Evolutionary conservation across 768 basidiomycete genomes (phyloP).

Genomic region (Macrolepiota fuliginosa): DNA sequence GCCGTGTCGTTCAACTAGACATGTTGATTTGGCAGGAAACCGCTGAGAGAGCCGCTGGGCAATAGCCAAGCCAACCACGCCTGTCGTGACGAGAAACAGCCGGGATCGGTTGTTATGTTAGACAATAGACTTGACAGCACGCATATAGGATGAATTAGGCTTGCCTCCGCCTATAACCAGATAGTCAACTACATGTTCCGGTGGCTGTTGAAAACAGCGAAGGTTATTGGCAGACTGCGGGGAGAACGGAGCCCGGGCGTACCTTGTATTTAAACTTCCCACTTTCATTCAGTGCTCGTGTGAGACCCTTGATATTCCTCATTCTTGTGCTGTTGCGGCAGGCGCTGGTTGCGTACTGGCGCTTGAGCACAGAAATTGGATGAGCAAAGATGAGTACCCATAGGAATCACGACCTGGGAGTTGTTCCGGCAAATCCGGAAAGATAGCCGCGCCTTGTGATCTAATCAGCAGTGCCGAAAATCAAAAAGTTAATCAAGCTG

Average conservation of each 20-base stretch:
- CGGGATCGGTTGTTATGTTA: background rate
- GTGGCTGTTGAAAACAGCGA: conserved; percentile 36
- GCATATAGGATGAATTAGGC: conserved; percentile 5
- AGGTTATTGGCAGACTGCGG: background rate
- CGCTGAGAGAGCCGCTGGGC: conserved; percentile 67
- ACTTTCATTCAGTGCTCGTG: conserved; percentile 58
- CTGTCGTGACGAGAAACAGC: conserved; percentile 30
- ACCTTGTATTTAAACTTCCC: conserved; percentile 66
- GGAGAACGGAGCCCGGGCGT: conserved; percentile 1
- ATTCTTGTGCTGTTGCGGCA: conserved; percentile 17
- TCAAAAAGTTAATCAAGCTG: background rate
- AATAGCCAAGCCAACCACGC: conserved; percentile 84
- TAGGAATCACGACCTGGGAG: background rate
- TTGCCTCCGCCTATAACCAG: conserved; percentile 86
- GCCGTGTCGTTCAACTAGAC: conserved; percentile 75
- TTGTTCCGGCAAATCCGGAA: background rate
- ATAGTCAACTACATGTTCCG: conserved; percentile 76
- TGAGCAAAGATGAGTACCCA: background rate
- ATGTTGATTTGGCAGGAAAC: conserved; percentile 69
- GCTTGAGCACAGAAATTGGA: background rate
- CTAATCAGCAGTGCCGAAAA: background rate
- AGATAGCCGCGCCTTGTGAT: background rate
- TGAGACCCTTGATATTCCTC: conserved; percentile 46
- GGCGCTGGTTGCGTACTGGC: background rate
- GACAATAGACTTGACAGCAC: background rate